Percentiles rank a stretch among this genome's conserved stretches.
Conservation (phyloP, 2,329 filamentous ascomycete species). For the Neonectria coccinea region DNA sequence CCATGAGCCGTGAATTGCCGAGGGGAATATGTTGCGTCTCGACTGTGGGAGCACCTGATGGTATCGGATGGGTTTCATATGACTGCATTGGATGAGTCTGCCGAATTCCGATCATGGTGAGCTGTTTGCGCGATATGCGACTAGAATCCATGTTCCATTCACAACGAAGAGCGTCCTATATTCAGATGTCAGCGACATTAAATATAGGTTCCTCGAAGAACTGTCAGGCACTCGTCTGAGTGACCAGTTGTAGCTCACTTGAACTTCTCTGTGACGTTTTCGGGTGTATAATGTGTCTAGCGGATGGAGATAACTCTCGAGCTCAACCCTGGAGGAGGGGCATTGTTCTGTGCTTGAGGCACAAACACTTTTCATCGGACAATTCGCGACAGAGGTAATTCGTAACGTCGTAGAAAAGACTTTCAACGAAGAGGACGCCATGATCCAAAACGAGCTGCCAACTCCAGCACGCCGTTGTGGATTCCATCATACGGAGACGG, state of each 20-base stretch:
- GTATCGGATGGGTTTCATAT: not conserved
- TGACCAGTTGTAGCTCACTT: not conserved
- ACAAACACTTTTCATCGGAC: not conserved
- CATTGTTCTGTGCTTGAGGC: not conserved
- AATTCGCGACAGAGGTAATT: not conserved
- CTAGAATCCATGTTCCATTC: not conserved
- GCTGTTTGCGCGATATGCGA: constrained; percentile 7
- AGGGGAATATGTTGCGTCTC: constrained; percentile 15
- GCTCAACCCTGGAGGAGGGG: not conserved
- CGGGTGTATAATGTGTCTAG: not conserved
- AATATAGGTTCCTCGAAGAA: not conserved
- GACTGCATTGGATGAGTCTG: not conserved
- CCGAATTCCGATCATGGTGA: not conserved
- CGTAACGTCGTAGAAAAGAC: not conserved
- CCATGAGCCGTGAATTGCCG: constrained; percentile 30
- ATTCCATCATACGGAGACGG: not conserved
- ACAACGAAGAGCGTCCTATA: not conserved
- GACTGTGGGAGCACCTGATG: constrained; percentile 1
- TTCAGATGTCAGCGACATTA: not conserved
- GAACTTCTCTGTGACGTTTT: not conserved
- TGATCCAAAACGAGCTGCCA: not conserved
- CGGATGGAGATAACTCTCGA: not conserved
- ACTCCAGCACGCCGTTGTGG: not conserved
- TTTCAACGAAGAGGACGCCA: not conserved
- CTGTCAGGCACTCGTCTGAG: too few species aligned